These are phyloP conservation scores for Nannochloropsis oceanica DNA, from an alignment of 108 stramenopile genomes.

Conservation along the genomic window DNA sequence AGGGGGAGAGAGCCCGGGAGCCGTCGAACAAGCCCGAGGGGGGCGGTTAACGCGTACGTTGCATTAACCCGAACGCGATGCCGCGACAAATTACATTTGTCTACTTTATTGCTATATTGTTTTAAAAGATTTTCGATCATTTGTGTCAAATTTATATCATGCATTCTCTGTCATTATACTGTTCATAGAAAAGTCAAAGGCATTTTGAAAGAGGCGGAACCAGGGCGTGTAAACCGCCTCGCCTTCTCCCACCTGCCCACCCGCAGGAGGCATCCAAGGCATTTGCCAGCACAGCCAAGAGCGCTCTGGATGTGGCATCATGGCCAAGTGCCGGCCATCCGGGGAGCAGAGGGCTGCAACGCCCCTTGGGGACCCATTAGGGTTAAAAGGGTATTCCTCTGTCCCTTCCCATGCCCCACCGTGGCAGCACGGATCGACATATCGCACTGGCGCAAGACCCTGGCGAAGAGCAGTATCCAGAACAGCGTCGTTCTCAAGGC, in stretches of 20 bases:
- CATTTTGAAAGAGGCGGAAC: neutral
- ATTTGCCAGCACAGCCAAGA: neutral
- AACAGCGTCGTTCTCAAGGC: slow-evolving; percentile 52
- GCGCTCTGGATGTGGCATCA: neutral
- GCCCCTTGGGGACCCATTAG: neutral
- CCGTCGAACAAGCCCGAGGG: too few species aligned
- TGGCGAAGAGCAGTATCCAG: neutral
- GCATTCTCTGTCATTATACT: neutral
- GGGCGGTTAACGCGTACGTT: too few species aligned
- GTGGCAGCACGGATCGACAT: neutral
- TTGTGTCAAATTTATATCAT: neutral
- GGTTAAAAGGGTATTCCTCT: neutral
- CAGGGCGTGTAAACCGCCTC: neutral
- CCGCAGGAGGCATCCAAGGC: neutral
- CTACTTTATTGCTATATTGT: neutral
- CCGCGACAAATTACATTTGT: too few species aligned
- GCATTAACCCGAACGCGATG: too few species aligned
- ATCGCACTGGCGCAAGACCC: neutral
- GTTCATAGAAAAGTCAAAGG: neutral
- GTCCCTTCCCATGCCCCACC: neutral
- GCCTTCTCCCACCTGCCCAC: neutral
- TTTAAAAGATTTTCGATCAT: neutral
- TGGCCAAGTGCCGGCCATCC: neutral
- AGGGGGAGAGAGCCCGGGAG: too few species aligned
- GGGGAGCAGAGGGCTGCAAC: neutral